phyloP scores from a whole-genome alignment of 2,329 filamentous ascomycete genomes.

The Elsinoe batatas region DNA sequence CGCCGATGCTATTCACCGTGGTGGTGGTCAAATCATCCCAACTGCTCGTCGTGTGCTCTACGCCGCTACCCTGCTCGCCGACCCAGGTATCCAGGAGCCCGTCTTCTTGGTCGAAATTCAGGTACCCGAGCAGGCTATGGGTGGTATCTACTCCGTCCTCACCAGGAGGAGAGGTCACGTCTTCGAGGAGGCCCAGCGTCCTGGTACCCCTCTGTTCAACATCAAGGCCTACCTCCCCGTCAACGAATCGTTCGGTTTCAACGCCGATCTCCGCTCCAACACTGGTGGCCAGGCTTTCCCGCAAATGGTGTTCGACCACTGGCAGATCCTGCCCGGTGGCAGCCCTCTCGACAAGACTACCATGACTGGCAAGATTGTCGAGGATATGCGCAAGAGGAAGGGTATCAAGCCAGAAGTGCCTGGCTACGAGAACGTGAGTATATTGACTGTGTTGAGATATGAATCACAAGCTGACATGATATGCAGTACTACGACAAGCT shows the following conservation, averaged over 20 bases:
- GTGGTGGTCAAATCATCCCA: constrained; percentile 97
- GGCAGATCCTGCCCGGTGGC: constrained; percentile 91
- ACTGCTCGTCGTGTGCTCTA: constrained; percentile 96
- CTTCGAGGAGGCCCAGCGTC: constrained; percentile 95
- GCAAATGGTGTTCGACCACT: constrained; percentile 97
- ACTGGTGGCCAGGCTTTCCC: constrained; percentile 98
- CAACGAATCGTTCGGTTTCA: constrained; percentile 98
- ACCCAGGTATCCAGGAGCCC: constrained; percentile 87
- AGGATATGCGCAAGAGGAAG: constrained; percentile 96
- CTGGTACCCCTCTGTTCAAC: constrained; percentile 97
- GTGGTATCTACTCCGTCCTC: constrained; percentile 98
- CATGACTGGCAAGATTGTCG: constrained; percentile 75
- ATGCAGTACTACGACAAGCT: constrained; percentile 96
- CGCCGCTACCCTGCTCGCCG: constrained; percentile 80
- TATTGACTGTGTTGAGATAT: not conserved
- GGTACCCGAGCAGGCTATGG: constrained; percentile 97
- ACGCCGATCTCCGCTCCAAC: constrained; percentile 84
- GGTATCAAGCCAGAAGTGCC: constrained; percentile 96
- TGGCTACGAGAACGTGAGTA: constrained; percentile 87
- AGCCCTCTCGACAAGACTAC: constrained; percentile 74
- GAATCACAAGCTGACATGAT: constrained; percentile 28
- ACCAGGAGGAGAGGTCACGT: constrained; percentile 98
- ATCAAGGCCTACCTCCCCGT: constrained; percentile 96
- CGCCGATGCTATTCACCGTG: constrained; percentile 98
- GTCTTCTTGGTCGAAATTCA: constrained; percentile 99